Percentiles rank a stretch among this genome's conserved stretches.
phyloP scores from a whole-genome alignment of 2,329 filamentous ascomycete species.

The Verruconis gallopava region DNA sequence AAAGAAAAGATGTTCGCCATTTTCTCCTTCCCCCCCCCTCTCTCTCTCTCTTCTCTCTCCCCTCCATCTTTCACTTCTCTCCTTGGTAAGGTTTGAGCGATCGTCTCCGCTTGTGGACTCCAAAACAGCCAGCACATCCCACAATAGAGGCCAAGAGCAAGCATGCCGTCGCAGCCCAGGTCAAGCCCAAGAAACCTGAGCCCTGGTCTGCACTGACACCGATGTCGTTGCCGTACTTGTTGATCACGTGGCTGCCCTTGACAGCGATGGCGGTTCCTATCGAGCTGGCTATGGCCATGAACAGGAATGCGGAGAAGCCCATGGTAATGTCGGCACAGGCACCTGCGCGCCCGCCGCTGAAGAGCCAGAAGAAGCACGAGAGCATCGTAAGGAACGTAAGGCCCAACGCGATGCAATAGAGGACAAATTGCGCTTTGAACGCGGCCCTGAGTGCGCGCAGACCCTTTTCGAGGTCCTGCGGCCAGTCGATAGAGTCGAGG shows the following conservation, averaged over 20 bases:
- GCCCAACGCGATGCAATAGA: slow-evolving; percentile 46
- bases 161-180: slow-evolving; percentile 42
- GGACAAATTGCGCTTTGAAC: slow-evolving; percentile 40
- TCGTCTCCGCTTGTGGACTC: neutral
- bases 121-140: slow-evolving; percentile 19
- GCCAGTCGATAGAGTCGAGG: slow-evolving; percentile 43
- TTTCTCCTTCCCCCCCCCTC: too few species aligned
- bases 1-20: too few species aligned
- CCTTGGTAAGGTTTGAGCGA: neutral
- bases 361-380: slow-evolving; percentile 17
- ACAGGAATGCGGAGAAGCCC: slow-evolving; percentile 38
- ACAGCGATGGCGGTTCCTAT: slow-evolving; percentile 52
- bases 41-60: too few species aligned
- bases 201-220: slow-evolving; percentile 39
- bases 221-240: slow-evolving; percentile 37
- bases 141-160: slow-evolving; percentile 25
- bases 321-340: slow-evolving; percentile 38
- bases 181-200: slow-evolving; percentile 42
- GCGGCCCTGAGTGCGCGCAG: slow-evolving; percentile 38
- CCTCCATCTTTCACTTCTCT: neutral
- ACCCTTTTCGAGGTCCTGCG: slow-evolving; percentile 40
- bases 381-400: slow-evolving; percentile 37
- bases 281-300: slow-evolving; percentile 60
- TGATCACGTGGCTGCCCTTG: slow-evolving; percentile 40
- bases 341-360: slow-evolving; percentile 30